Conservation (phyloP, 2,329 filamentous ascomycete genomes). For the Xylariaceae sp. region DNA sequence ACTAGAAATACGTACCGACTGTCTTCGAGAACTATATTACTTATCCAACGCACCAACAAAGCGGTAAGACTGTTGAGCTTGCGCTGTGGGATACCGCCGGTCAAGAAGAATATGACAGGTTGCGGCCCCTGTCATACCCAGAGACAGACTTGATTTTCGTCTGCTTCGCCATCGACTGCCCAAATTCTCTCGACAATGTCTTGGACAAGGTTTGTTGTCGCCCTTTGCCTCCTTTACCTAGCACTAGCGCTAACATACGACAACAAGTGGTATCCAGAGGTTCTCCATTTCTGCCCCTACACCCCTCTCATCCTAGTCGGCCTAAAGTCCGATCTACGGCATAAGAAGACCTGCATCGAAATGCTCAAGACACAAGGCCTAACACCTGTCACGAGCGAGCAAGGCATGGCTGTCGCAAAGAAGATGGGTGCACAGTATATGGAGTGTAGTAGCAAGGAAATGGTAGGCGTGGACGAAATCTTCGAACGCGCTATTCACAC, state of each 20-base stretch:
- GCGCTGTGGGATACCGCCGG: slow-evolving; percentile 98
- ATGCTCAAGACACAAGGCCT: slow-evolving; percentile 98
- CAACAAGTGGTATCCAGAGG: slow-evolving; percentile 90
- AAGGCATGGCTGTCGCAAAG: slow-evolving; percentile 84
- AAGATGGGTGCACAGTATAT: slow-evolving; percentile 97
- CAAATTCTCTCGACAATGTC: slow-evolving; percentile 96
- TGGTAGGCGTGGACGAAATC: slow-evolving; percentile 94
- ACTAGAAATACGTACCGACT: slow-evolving; percentile 97
- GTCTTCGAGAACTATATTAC: slow-evolving; percentile 99
- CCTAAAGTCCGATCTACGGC: slow-evolving; percentile 94
- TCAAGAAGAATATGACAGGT: slow-evolving; percentile 96
- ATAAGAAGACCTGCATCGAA: slow-evolving; percentile 96
- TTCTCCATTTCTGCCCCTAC: slow-evolving; percentile 97
- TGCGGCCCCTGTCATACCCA: slow-evolving; percentile 94
- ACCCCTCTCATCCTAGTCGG: slow-evolving; percentile 95
- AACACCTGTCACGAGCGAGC: slow-evolving; percentile 90
- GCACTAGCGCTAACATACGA: slow-evolving; percentile 10
- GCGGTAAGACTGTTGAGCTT: slow-evolving; percentile 93
- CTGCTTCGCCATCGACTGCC: slow-evolving; percentile 98
- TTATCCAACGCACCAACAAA: slow-evolving; percentile 85
- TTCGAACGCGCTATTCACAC: slow-evolving; percentile 92
- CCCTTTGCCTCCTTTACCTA: not conserved
- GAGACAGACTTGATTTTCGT: slow-evolving; percentile 98
- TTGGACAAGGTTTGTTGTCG: slow-evolving; percentile 84
- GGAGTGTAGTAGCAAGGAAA: slow-evolving; percentile 98